Conservation (phyloP, 2,329 filamentous ascomycete species). For the Acephala macrosclerotiorum region DNA sequence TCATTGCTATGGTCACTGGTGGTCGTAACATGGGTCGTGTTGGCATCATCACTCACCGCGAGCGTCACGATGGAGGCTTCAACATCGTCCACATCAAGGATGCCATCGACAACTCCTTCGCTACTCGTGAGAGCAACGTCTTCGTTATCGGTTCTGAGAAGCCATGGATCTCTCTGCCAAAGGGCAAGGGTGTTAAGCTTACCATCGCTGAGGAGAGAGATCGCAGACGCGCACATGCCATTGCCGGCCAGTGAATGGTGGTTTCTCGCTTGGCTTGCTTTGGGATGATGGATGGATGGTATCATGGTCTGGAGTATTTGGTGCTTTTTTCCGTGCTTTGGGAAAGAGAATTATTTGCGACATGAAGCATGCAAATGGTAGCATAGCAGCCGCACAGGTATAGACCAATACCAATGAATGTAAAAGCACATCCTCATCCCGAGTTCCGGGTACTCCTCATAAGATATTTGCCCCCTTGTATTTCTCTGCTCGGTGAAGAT, state of each 20-base stretch:
- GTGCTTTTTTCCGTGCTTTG: slow-evolving; percentile 38
- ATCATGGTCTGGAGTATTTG: slow-evolving; percentile 43
- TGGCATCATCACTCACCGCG: slow-evolving; percentile 99
- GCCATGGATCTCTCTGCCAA: slow-evolving; percentile 99
- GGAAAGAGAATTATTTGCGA: slow-evolving; percentile 25
- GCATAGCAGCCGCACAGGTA: slow-evolving; percentile 37
- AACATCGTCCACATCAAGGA: slow-evolving; percentile 99
- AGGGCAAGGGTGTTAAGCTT: slow-evolving; percentile 99
- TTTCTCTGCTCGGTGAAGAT: slow-evolving; percentile 21
- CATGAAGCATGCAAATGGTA: slow-evolving; percentile 40
- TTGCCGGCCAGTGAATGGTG: slow-evolving; percentile 43
- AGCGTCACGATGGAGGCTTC: slow-evolving; percentile 99
- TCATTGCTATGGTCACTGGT: slow-evolving; percentile 98
- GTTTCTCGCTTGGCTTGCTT: slow-evolving; percentile 38
- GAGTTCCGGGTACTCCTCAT: not conserved
- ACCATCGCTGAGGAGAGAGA: slow-evolving; percentile 99
- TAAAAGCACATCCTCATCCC: slow-evolving; percentile 32
- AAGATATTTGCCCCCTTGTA: not conserved
- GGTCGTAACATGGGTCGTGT: slow-evolving; percentile 99
- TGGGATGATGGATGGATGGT: slow-evolving; percentile 34
- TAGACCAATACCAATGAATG: slow-evolving; percentile 42
- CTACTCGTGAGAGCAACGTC: slow-evolving; percentile 99
- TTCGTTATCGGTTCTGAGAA: slow-evolving; percentile 99
- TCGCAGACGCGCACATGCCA: slow-evolving; percentile 78
- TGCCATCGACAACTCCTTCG: slow-evolving; percentile 99